Percentiles rank a stretch among this genome's conserved stretches.
These are phyloP conservation scores for Schwanniomyces occidentalis DNA, from an alignment of 805 yeast species.

Conservation along the genomic window DNA sequence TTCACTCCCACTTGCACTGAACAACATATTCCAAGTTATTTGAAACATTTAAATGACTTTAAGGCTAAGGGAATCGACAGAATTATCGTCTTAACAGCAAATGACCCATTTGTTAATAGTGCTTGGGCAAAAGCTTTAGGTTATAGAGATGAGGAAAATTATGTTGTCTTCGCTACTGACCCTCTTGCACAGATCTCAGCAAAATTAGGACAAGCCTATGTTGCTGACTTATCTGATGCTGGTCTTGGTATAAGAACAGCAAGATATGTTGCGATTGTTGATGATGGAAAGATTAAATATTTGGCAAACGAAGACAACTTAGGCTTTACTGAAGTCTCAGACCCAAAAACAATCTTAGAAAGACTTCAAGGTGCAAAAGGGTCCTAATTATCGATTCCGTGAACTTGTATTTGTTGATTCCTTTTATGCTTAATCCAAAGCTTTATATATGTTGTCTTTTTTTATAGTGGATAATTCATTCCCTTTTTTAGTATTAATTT, in stretches of 20 bases:
- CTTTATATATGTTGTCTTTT: no score
- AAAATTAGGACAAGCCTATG: constrained; percentile 54
- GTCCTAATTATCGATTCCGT: no score
- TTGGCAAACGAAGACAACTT: constrained; percentile 27
- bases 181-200: constrained; percentile 60
- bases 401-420: no score
- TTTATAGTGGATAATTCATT: no score
- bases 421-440: no score
- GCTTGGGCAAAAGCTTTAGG: constrained; percentile 67
- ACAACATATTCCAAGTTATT: constrained; percentile 69
- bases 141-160: constrained; percentile 31
- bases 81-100: constrained; percentile 62
- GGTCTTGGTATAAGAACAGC: constrained; percentile 62
- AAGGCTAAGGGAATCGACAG: constrained; percentile 61
- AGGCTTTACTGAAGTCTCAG: constrained; percentile 24
- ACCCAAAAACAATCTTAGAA: constrained; percentile 26
- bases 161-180: constrained; percentile 62
- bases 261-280: constrained; percentile 73
- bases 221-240: constrained; percentile 49
- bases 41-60: constrained; percentile 50
- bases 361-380: no score
- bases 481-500: no score
- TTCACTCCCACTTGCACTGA: constrained; percentile 82
- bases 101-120: constrained; percentile 68
- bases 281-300: constrained; percentile 42